phyloP scores from a whole-genome alignment of 371 early-diverging fungal species.

The Dichotomocladium elegans region DNA sequence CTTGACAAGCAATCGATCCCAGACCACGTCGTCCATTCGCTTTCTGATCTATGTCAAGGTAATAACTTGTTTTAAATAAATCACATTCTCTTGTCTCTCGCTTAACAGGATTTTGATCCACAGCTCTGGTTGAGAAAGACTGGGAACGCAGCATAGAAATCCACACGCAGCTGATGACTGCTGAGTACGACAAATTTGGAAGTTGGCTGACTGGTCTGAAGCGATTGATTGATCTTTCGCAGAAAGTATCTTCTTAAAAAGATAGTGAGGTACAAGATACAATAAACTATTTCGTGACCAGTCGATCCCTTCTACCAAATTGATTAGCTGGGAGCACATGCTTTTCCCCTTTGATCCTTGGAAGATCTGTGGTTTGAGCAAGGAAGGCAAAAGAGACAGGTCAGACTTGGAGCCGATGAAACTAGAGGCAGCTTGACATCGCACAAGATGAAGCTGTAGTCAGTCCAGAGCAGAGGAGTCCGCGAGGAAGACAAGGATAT shows the following conservation, averaged over 20 bases:
- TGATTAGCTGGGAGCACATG: not conserved
- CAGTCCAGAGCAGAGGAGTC: no score
- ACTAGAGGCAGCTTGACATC: not conserved
- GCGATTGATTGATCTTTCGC: constrained; percentile 15
- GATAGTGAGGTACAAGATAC: not conserved
- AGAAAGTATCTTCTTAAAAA: constrained; percentile 4
- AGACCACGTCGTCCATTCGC: constrained; percentile 5
- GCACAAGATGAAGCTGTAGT: no score
- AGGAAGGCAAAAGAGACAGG: not conserved
- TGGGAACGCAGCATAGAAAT: constrained; percentile 11
- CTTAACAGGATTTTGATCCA: not conserved
- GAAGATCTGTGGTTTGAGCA: not conserved
- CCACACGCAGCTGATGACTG: constrained; percentile 16
- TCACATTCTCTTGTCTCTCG: no score
- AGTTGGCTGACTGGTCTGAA: constrained; percentile 19
- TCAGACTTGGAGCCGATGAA: not conserved
- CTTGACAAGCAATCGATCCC: constrained; percentile 3
- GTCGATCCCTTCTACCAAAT: not conserved
- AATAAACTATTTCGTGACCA: not conserved
- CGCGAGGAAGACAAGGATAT: no score
- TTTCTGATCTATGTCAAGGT: constrained; percentile 11
- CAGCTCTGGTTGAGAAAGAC: constrained; percentile 12
- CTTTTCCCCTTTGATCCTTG: not conserved
- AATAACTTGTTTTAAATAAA: not conserved
- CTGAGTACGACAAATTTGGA: constrained; percentile 17